A percentile compares a stretch with the other conserved stretches of the same genome.
These are phyloP conservation scores for Pythium sp. DNA, from an alignment of 352 stramenopile genomes.

Conservation along the genomic window DNA sequence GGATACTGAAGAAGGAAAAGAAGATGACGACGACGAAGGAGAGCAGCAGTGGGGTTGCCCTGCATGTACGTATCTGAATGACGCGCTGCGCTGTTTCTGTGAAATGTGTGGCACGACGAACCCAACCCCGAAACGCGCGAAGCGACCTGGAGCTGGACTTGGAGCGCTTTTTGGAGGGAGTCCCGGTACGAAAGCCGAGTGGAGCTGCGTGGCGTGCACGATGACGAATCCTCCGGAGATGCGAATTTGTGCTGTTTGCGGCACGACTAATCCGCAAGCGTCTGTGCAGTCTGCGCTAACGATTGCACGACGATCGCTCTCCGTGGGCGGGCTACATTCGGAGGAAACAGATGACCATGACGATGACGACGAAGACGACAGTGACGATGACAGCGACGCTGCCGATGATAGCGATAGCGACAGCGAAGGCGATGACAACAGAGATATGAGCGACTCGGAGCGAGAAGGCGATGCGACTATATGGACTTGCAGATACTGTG, in stretches of 20 bases:
- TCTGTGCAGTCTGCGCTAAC: conserved; percentile 28
- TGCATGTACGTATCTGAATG: conserved; percentile 73
- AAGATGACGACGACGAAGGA: conserved; percentile 13
- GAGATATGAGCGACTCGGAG: conserved; percentile 3
- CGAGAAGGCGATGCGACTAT: conserved; percentile 13
- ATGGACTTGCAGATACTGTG: conserved; percentile 37
- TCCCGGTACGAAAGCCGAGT: conserved; percentile 28
- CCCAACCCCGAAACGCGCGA: conserved; percentile 24
- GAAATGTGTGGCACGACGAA: conserved; percentile 77
- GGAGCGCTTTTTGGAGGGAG: background rate
- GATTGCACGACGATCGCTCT: conserved; percentile 31
- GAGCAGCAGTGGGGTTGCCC: conserved; percentile 54
- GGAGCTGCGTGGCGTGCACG: conserved; percentile 69
- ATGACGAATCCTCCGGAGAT: conserved; percentile 57
- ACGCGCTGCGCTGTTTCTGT: conserved; percentile 51
- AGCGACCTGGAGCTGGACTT: conserved; percentile 3
- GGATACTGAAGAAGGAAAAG: conserved; percentile 10
- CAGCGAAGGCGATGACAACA: conserved; percentile 29
- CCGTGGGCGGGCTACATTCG: conserved; percentile 19
- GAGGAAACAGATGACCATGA: conserved; percentile 15
- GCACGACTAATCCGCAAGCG: conserved; percentile 68
- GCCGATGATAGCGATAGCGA: conserved; percentile 27
- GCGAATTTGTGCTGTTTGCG: conserved; percentile 54
- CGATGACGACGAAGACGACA: conserved; percentile 15
- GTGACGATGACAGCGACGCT: conserved; percentile 28